A percentile compares a stretch with the other conserved stretches of the same genome.
Conservation (phyloP, 108 stramenopile species). For the Chaetoceros muelleri region DNA sequence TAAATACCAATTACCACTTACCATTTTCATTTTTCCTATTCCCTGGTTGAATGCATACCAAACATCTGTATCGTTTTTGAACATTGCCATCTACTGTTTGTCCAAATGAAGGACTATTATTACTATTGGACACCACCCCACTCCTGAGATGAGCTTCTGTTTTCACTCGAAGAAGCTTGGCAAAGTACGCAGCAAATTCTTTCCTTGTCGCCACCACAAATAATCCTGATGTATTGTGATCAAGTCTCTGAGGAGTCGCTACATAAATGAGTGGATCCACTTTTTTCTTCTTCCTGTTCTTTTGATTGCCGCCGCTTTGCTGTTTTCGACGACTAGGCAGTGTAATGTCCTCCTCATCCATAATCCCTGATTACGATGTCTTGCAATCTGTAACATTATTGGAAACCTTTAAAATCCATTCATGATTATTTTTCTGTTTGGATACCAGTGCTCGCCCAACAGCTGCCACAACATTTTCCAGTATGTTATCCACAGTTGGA, state of each 20-base stretch:
- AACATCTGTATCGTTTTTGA: constrained; percentile 65
- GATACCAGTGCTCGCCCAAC: constrained; percentile 17
- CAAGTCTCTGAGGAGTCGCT: constrained; percentile 59
- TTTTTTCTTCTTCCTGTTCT: constrained; percentile 4
- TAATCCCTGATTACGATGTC: background rate
- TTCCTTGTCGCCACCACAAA: constrained; percentile 66
- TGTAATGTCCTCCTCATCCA: background rate
- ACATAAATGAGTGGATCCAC: constrained; percentile 33
- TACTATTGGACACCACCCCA: background rate
- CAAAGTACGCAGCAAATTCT: constrained; percentile 73
- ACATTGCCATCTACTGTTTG: constrained; percentile 23
- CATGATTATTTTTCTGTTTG: too few relatives aligned
- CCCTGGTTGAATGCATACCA: constrained; percentile 42
- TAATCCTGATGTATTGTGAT: constrained; percentile 76
- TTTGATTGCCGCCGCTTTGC: constrained; percentile 6
- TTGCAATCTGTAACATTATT: constrained; percentile 16
- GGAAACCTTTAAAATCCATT: too few relatives aligned
- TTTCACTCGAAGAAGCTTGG: constrained; percentile 57
- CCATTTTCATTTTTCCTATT: background rate
- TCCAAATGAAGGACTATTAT: background rate
- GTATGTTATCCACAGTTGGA: constrained; percentile 65
- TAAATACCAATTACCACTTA: background rate
- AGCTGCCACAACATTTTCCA: constrained; percentile 68
- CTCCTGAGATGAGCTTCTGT: constrained; percentile 20
- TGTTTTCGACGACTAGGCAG: background rate